Evolutionary conservation across 2,329 filamentous ascomycete species (phyloP), one percentile per base, ranked within the genome.

Genomic region (Ceratocystis lukuohia): DNA sequence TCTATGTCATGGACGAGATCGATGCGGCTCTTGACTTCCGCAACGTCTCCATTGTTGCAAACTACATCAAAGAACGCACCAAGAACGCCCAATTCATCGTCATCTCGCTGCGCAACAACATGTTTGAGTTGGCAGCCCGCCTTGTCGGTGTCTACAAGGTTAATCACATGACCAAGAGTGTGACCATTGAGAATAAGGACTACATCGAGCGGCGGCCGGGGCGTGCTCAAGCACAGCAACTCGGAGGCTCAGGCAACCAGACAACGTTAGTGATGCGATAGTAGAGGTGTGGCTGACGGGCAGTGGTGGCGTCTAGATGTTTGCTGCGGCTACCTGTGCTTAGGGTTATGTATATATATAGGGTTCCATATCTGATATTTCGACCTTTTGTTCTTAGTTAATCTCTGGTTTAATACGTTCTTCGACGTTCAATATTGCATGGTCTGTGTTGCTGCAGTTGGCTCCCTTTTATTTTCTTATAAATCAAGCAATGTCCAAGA

Each of bases 1-100:
- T 99, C 69, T 99, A 99, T 75, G 94, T 99, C 72, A 99, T 99
- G 94, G 94, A 99, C 77, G 94, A 99, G 79, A 99, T 99, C 75
- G 94, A 99, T 77, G 94, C 94, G 25, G 94, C 94, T 37, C 77
- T 99, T 78, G 94, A 99, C 79, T 99, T 99, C 81, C 82, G 92
- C 77, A 99, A 99, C 74, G 94, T 97, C 50, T 96, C 91, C 1
- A 99, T 99, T 73, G 94, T 99, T 59, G 94, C 94, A 67, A 94
- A 91, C 72, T 99, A 99, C 76, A 99, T 99, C 82, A 97, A 96
- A 79, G 94, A 99, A 79, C 84, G 94, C 65, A 99, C 94, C 68
- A 97, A 96, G 82, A 99, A 99, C 77, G 95, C 94, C 1, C 94
- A 99, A 74, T 99, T 99, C 75, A 94, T 99, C 71, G 94, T 99